These are phyloP conservation scores for Candida succiphila DNA, from an alignment of 805 yeast genomes.

Conservation along the genomic window DNA sequence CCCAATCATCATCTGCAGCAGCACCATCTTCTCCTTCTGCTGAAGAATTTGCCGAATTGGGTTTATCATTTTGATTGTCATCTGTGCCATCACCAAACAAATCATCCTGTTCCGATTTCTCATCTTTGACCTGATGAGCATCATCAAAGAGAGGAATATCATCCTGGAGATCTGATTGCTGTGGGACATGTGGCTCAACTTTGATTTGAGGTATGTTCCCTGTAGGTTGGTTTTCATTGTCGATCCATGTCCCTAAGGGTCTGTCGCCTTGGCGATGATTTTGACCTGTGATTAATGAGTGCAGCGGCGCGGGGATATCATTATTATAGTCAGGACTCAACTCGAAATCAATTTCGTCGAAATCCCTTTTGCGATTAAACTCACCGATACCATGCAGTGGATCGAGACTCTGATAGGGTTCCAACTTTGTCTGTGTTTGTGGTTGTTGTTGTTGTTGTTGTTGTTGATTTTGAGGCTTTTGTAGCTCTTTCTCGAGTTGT, in stretches of 20 bases:
- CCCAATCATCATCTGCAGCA: conserved; percentile 16
- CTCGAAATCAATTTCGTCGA: conserved; percentile 1
- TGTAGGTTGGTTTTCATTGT: too few species aligned
- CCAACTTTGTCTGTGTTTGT: conserved; percentile 1
- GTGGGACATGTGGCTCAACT: background rate
- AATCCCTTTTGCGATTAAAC: conserved; percentile 13
- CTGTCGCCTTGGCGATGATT: too few species aligned
- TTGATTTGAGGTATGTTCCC: too few species aligned
- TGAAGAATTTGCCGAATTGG: too few species aligned
- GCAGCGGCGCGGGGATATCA: too few species aligned
- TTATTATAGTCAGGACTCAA: too few species aligned
- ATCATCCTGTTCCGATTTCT: conserved; percentile 8
- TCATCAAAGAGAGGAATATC: too few species aligned
- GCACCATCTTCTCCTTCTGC: conserved; percentile 1
- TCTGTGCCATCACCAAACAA: conserved; percentile 11
- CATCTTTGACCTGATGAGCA: background rate
- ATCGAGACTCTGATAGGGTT: conserved; percentile 25
- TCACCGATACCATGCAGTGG: background rate
- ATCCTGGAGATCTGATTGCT: background rate
- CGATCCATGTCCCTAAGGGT: too few species aligned
- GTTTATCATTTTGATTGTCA: conserved; percentile 5
- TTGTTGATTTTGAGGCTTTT: too few species aligned
- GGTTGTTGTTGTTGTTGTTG: background rate
- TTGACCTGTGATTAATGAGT: too few species aligned
- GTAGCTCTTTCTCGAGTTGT: conserved; percentile 1